These are phyloP conservation scores for Aspergillus wentii DNA, from an alignment of 495 filamentous ascomycete species.

Conservation along the genomic window DNA sequence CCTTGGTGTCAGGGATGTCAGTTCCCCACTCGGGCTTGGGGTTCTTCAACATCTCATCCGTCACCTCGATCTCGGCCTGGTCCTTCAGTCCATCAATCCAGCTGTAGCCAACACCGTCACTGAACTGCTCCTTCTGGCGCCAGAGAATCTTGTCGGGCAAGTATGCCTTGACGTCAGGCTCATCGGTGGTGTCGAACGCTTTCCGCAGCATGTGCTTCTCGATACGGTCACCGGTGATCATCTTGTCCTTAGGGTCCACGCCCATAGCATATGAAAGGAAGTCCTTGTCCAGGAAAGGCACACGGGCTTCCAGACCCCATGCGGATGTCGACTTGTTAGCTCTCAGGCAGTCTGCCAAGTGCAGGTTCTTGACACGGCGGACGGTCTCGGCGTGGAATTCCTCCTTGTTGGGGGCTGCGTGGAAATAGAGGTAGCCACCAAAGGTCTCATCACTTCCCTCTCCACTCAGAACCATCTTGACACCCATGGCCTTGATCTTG, in stretches of 20 bases:
- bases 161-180: slow-evolving; percentile 74
- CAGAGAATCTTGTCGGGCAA: slow-evolving; percentile 92
- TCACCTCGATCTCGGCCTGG: slow-evolving; percentile 78
- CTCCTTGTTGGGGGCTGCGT: slow-evolving; percentile 82
- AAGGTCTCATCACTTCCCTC: slow-evolving; percentile 98
- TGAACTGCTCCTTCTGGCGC: slow-evolving; percentile 99
- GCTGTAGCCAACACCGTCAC: slow-evolving; percentile 95
- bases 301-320: slow-evolving; percentile 96
- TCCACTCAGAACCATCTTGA: slow-evolving; percentile 98
- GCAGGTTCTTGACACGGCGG: slow-evolving; percentile 88
- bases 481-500: slow-evolving; percentile 98
- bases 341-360: slow-evolving; percentile 89
- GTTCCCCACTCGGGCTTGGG: slow-evolving; percentile 91
- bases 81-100: slow-evolving; percentile 99
- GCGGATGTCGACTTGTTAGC: slow-evolving; percentile 99
- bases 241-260: slow-evolving; percentile 89
- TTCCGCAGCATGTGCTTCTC: slow-evolving; percentile 98
- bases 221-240: slow-evolving; percentile 85
- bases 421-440: slow-evolving; percentile 98
- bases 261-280: slow-evolving; percentile 90
- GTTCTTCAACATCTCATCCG: slow-evolving; percentile 95
- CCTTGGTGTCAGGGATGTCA: slow-evolving; percentile 92
- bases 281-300: slow-evolving; percentile 95
- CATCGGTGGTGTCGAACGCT: slow-evolving; percentile 88
- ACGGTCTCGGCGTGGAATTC: slow-evolving; percentile 94